phyloP scores from a whole-genome alignment of 2,329 filamentous ascomycete genomes.

The Diaporthe vexans region DNA sequence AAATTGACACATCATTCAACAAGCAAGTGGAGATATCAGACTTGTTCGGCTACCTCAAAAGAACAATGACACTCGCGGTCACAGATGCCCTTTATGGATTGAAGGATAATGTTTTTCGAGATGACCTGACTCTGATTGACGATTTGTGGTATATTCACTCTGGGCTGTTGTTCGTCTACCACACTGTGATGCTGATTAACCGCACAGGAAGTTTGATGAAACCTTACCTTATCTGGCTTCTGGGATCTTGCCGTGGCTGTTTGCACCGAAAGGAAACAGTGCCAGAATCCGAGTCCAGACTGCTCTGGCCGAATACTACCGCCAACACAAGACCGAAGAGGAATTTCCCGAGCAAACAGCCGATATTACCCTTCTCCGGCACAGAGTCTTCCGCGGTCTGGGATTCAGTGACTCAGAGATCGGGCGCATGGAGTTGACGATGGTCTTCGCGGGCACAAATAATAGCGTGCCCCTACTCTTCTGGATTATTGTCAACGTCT shows the following conservation, averaged over 20 bases:
- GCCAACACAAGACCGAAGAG: not conserved
- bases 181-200: no score
- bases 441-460: slow-evolving; percentile 15
- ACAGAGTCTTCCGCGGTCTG: slow-evolving; percentile 17
- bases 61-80: not conserved
- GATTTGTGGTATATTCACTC: not conserved
- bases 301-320: slow-evolving; percentile 1
- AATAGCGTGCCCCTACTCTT: slow-evolving; percentile 11
- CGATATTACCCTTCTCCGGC: not conserved
- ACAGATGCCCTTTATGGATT: not conserved
- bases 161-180: accelerated
- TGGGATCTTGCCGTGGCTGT: not conserved
- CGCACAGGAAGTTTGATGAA: not conserved
- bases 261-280: slow-evolving; percentile 4
- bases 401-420: not conserved
- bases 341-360: slow-evolving; percentile 8
- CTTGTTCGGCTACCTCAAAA: not conserved
- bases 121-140: not conserved
- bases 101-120: not conserved
- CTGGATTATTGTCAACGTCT: slow-evolving; percentile 16
- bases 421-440: slow-evolving; percentile 6
- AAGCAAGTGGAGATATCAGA: not conserved
- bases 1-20: not conserved
- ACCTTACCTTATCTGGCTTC: not conserved
- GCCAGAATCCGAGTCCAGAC: not conserved